Evolutionary conservation across 805 yeast species (phyloP).

Genomic region (Nakazawaea wickerhamii): DNA sequence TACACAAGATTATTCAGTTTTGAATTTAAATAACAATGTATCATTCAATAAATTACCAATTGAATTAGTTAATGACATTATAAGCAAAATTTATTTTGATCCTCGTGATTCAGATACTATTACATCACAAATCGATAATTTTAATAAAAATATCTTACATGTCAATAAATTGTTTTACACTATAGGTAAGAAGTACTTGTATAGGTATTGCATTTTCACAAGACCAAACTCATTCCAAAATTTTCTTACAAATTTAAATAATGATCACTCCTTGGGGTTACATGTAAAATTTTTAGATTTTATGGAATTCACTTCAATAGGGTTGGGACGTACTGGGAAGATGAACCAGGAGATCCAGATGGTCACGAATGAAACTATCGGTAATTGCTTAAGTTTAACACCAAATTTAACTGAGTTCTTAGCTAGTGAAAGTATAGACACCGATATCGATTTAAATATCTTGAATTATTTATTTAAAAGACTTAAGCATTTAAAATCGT

Average conservation of each 20-base stretch:
- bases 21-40: not conserved
- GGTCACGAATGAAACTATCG: constrained; percentile 72
- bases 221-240: constrained; percentile 76
- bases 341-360: constrained; percentile 91
- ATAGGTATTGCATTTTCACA: constrained; percentile 66
- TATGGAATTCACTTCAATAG: constrained; percentile 83
- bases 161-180: constrained; percentile 56
- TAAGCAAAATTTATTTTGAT: constrained; percentile 25
- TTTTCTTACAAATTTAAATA: constrained; percentile 51
- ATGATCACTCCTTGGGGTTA: constrained; percentile 44
- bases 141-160: constrained; percentile 25
- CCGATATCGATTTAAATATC: constrained; percentile 63
- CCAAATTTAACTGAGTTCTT: constrained; percentile 73
- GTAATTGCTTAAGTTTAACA: constrained; percentile 53
- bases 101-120: constrained; percentile 20
- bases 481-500: constrained; percentile 51
- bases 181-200: constrained; percentile 51
- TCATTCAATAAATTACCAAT: constrained; percentile 20
- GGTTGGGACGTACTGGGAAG: constrained; percentile 80
- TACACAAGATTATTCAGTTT: constrained; percentile 2
- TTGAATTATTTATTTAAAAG: constrained; percentile 49
- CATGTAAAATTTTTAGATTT: constrained; percentile 77
- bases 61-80: constrained; percentile 27
- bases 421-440: constrained; percentile 81
- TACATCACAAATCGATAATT: constrained; percentile 24